Base-by-base conservation (phyloP, 306 rosid genomes). In the Lathyrus oleraceus region DNA sequence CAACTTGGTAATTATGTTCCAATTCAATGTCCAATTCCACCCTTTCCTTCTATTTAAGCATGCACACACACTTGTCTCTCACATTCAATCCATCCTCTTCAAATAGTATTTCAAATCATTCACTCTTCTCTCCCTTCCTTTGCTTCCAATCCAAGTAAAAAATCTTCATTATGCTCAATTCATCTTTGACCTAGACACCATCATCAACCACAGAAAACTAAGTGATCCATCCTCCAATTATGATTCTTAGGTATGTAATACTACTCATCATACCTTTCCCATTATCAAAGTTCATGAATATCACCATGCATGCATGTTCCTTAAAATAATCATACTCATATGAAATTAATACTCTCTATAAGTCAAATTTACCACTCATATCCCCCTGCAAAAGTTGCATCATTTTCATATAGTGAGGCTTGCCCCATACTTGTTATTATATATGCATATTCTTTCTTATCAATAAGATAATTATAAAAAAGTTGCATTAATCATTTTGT, bases 31-130 rank as follows among this genome's bases (percentile, higher is more conserved):
- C 88, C 73, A 70, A 47, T 78, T 65, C 61, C 49, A 58, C 9
- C 13, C 60, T n/a, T 6, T 6, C 59, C 65, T 59, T 75, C 96
- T 86, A 87, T 87, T 79, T 90, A 87, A 87, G 79, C 83, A 60
- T 71, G 27, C 75, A 36, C 25, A n/a, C 39, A 38, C 27, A 65
- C 70, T 76, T 73, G 83, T 63, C 85, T 73, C 88, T 61, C 75
- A 68, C 78, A 70, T 66, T 78, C 76, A 74, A 20, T 36, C 36
- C 42, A 72, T 39, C 13, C 80, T 61, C 72, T 19, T 54, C 83
- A 74, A 73, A 77, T 61, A 72, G 79, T 81, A 59, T 48, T 75
- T 75, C 81, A 70, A 20, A 67, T 19, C 49, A 43, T 17, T 17
- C 72, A 23, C 35, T 44, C 70, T 38, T 42, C 36, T 54, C 32